Evolutionary conservation across 768 basidiomycete species (phyloP).

Genomic region (Amyloporia xantha): DNA sequence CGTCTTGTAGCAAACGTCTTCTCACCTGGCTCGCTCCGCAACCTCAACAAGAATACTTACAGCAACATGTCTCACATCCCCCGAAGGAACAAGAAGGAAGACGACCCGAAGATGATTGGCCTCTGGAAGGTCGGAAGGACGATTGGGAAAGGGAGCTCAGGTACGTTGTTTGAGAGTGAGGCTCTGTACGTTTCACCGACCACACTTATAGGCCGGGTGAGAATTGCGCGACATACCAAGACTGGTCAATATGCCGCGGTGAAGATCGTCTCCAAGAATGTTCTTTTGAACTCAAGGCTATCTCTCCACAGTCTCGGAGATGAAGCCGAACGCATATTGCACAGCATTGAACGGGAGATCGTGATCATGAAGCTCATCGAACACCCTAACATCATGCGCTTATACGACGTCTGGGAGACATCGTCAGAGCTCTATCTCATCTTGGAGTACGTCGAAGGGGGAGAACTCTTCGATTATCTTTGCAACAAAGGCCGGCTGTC

Average conservation of each 20-base stretch:
- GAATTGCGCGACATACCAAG: constrained; percentile 81
- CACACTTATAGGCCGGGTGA: constrained; percentile 66
- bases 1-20: too few species aligned
- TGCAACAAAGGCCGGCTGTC: constrained; percentile 71
- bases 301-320: constrained; percentile 65
- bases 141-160: constrained; percentile 48
- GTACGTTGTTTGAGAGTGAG: constrained; percentile 21
- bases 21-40: background rate
- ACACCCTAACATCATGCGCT: constrained; percentile 88
- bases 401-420: constrained; percentile 98
- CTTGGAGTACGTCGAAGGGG: constrained; percentile 91
- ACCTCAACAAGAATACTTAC: background rate
- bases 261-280: constrained; percentile 84
- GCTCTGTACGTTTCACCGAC: background rate
- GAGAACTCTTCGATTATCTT: constrained; percentile 91
- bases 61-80: constrained; percentile 7
- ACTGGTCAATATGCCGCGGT: constrained; percentile 88
- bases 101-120: constrained; percentile 38
- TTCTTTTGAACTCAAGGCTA: constrained; percentile 55
- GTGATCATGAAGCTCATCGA: constrained; percentile 97
- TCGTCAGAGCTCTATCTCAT: constrained; percentile 83
- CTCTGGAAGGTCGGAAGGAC: constrained; percentile 50
- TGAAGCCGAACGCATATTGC: constrained; percentile 68
- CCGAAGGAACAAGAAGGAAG: constrained; percentile 18
- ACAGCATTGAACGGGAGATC: constrained; percentile 87